Evolutionary conservation across 1,284 basidiomycete genomes (phyloP).

Genomic region (Pseudozyma thailandica): DNA sequence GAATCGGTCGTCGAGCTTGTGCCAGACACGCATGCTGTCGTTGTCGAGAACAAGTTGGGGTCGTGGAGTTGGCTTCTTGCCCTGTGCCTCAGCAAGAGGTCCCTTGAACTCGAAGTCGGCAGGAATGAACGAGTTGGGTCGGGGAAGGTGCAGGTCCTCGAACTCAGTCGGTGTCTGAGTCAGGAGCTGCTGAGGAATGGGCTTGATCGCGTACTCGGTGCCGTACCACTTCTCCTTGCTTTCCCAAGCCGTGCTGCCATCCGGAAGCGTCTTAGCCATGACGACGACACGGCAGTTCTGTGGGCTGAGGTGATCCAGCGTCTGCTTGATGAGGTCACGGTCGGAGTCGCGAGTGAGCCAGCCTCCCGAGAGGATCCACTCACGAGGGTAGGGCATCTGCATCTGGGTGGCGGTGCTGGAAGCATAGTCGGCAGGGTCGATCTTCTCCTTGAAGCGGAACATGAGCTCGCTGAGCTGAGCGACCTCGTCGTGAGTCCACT

Average conservation of each 20-base stretch:
- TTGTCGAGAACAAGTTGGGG: constrained; percentile 60
- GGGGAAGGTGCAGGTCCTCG: constrained; percentile 61
- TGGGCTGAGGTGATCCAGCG: constrained; percentile 75
- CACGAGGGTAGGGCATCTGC: constrained; percentile 81
- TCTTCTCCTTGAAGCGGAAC: constrained; percentile 91
- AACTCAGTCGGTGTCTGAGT: constrained; percentile 33
- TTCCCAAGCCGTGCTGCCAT: constrained; percentile 57
- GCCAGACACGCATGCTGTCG: constrained; percentile 62
- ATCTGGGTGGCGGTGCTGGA: constrained; percentile 81
- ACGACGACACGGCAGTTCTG: constrained; percentile 79
- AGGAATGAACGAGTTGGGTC: constrained; percentile 66
- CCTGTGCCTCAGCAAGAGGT: constrained; percentile 30
- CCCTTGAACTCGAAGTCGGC: constrained; percentile 55
- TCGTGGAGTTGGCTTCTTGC: constrained; percentile 55
- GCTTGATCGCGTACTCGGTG: constrained; percentile 64
- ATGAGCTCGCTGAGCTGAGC: constrained; percentile 78
- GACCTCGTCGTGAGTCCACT: constrained; percentile 83
- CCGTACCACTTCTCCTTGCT: constrained; percentile 66
- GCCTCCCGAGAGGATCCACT: constrained; percentile 80
- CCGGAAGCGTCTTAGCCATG: constrained; percentile 74
- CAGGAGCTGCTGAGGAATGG: constrained; percentile 50
- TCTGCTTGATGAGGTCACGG: constrained; percentile 75
- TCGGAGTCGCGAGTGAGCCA: constrained; percentile 83
- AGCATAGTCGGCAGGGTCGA: constrained; percentile 81
- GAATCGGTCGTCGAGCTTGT: constrained; percentile 68